A percentile compares a stretch with the other conserved stretches of the same genome.
Conservation (phyloP, 2,329 filamentous ascomycete species). For the Tolypocladium endophyticum region DNA sequence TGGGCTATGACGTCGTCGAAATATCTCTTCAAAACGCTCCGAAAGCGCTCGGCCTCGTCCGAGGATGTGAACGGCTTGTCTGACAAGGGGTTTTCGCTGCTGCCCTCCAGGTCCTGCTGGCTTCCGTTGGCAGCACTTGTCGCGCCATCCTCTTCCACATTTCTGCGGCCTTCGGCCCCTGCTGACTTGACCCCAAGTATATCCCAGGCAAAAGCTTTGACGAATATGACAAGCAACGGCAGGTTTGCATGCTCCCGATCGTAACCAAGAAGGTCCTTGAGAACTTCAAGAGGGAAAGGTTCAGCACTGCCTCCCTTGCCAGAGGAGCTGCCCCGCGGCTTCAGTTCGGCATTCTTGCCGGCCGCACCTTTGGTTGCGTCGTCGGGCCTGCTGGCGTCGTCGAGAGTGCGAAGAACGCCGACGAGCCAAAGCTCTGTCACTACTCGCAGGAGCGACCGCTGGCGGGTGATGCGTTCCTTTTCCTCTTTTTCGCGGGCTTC, state of each 20-base stretch:
- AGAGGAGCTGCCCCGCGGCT: constrained; percentile 37
- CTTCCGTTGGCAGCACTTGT: constrained; percentile 33
- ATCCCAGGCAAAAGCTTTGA: constrained; percentile 95
- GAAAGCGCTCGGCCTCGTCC: constrained; percentile 77
- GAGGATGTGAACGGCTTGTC: constrained; percentile 66
- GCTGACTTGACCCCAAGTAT: constrained; percentile 69
- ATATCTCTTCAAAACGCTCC: constrained; percentile 74
- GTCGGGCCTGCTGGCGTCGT: constrained; percentile 52
- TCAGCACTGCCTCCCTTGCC: constrained; percentile 59
- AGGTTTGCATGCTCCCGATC: constrained; percentile 89
- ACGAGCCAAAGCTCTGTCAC: constrained; percentile 96
- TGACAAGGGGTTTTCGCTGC: constrained; percentile 32
- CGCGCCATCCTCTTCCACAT: constrained; percentile 68
- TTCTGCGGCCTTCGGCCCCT: constrained; percentile 70
- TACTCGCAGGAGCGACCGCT: constrained; percentile 76
- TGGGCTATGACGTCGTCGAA: constrained; percentile 89
- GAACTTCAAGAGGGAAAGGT: constrained; percentile 91
- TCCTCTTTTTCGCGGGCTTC: constrained; percentile 92
- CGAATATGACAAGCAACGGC: constrained; percentile 85
- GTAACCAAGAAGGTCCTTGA: constrained; percentile 90
- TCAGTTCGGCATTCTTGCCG: constrained; percentile 52
- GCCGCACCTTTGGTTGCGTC: constrained; percentile 51
- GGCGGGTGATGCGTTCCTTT: constrained; percentile 79
- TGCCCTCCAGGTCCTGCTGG: constrained; percentile 38
- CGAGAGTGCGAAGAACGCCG: constrained; percentile 72